Base-by-base conservation (phyloP, 2,329 filamentous ascomycete genomes). In the Neurospora sp. region DNA sequence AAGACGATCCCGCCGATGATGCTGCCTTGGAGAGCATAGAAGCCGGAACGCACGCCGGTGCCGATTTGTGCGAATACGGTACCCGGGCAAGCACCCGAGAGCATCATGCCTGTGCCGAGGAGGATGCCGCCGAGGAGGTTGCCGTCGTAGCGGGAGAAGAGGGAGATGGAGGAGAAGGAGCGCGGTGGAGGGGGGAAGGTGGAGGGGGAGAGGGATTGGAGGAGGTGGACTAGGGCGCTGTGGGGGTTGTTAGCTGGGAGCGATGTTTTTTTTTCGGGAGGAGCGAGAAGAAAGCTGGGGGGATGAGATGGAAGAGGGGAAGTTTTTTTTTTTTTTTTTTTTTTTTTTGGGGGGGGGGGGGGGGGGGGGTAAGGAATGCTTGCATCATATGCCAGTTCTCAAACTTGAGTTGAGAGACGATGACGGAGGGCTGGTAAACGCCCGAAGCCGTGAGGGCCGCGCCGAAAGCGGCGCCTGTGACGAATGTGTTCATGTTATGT, bases 311-410 rank as follows among this genome's bases (percentile, higher is more conserved):
- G n/a, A n/a, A n/a, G n/a, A n/a, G n/a, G n/a, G n/a, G n/a, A n/a
- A n/a, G n/a, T n/a, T n/a, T n/a, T n/a, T n/a, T n/a, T n/a, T n/a
- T n/a, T n/a, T n/a, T n/a, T n/a, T n/a, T n/a, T n/a, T n/a, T n/a
- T n/a, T n/a, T n/a, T n/a, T n/a, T n/a, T n/a, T 1, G n/a, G n/a
- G n/a, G n/a, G n/a, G n/a, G n/a, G n/a, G n/a, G n/a, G n/a, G n/a
- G n/a, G n/a, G n/a, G n/a, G n/a, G n/a, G n/a, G n/a, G n/a, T n/a
- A 4, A 91, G 78, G 74, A 91, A 91, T 10, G 84, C 83, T 78
- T 90, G 85, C 38, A 89, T 76, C 89, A 91, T 91, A 76, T 89
- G 87, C 78, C 86, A 90, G 76, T 89, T 84, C 67, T 84, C 79
- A 66, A 90, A 80, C 33, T 81, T 82, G 79, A 91, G 84, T 79